Evolutionary conservation across 2,329 filamentous ascomycete genomes (phyloP).

Genomic region (Pestalotiopsis sp.): DNA sequence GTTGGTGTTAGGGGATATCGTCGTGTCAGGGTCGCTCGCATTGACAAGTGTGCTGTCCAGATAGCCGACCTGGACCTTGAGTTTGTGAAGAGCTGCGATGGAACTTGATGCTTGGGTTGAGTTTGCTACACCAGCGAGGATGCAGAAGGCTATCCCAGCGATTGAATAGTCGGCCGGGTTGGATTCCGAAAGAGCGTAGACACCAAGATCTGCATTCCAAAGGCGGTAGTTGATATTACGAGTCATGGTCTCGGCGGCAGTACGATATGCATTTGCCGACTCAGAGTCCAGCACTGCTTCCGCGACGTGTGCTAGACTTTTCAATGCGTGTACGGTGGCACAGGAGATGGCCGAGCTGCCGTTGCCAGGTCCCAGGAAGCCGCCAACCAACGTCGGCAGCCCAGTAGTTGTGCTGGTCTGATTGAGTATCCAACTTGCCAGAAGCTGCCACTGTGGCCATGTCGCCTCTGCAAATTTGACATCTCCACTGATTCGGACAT

Average conservation of each 20-base stretch:
- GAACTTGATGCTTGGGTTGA: constrained; percentile 9
- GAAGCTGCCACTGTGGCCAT: constrained; percentile 19
- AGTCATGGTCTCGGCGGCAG: constrained; percentile 7
- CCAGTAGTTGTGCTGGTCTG: constrained; percentile 18
- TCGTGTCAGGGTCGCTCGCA: constrained; percentile 16
- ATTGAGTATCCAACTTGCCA: constrained; percentile 15
- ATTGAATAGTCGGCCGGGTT: constrained; percentile 17
- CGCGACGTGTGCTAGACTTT: constrained; percentile 16
- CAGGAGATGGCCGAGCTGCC: constrained; percentile 17
- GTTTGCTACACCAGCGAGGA: constrained; percentile 20
- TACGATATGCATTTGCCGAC: background rate
- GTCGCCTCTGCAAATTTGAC: constrained; percentile 15
- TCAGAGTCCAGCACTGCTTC: constrained; percentile 20
- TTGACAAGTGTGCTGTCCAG: constrained; percentile 18
- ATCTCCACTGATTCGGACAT: constrained; percentile 20
- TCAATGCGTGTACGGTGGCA: constrained; percentile 16
- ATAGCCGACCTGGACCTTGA: constrained; percentile 21
- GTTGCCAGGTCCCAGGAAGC: constrained; percentile 18
- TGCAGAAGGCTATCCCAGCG: constrained; percentile 19
- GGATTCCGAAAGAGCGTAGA: constrained; percentile 13
- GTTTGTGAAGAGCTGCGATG: constrained; percentile 12
- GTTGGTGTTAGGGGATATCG: constrained; percentile 47
- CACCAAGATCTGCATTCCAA: constrained; percentile 22
- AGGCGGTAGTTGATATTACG: constrained; percentile 18
- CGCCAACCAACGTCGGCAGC: constrained; percentile 14